Percentiles rank a stretch among this genome's conserved stretches.
Evolutionary conservation across 2,329 filamentous ascomycete genomes (phyloP).

Genomic region (Colletotrichum sp.): DNA sequence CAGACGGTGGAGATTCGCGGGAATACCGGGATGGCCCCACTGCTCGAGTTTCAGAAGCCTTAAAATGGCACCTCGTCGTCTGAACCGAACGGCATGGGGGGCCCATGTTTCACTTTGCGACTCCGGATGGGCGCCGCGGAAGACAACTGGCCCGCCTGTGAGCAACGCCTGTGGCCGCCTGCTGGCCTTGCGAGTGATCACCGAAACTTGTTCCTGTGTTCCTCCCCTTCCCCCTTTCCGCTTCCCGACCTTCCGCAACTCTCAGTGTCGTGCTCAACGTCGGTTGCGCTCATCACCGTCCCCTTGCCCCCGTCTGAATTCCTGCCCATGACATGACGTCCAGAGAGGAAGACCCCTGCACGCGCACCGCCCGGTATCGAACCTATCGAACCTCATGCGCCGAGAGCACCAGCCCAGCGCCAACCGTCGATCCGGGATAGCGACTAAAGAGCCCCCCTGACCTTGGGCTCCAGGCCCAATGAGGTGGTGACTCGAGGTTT

Average conservation of each 20-base stretch:
- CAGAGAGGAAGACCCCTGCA: background rate
- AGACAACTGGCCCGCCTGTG: conserved; percentile 8
- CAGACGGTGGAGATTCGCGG: background rate
- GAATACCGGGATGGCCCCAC: conserved; percentile 4
- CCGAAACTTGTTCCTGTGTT: conserved; percentile 15
- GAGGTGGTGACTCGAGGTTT: background rate
- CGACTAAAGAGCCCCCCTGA: background rate
- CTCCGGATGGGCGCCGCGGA: conserved; percentile 4
- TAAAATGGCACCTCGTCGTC: conserved; percentile 5
- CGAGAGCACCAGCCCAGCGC: conserved; percentile 2
- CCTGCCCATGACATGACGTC: background rate
- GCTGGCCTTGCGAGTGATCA: background rate
- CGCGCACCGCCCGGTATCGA: background rate
- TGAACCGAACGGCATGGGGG: background rate
- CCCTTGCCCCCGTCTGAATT: background rate
- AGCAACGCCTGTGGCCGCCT: background rate
- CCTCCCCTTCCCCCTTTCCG: background rate
- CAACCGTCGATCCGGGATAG: conserved; percentile 5
- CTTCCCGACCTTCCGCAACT: background rate
- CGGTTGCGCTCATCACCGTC: background rate
- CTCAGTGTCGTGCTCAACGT: background rate
- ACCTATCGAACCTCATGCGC: conserved; percentile 14
- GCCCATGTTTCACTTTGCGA: conserved; percentile 17
- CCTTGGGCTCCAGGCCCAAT: background rate
- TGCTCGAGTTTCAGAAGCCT: conserved; percentile 13